Base-by-base conservation (phyloP, 1,284 basidiomycete genomes). In the Puccinia polysora region DNA sequence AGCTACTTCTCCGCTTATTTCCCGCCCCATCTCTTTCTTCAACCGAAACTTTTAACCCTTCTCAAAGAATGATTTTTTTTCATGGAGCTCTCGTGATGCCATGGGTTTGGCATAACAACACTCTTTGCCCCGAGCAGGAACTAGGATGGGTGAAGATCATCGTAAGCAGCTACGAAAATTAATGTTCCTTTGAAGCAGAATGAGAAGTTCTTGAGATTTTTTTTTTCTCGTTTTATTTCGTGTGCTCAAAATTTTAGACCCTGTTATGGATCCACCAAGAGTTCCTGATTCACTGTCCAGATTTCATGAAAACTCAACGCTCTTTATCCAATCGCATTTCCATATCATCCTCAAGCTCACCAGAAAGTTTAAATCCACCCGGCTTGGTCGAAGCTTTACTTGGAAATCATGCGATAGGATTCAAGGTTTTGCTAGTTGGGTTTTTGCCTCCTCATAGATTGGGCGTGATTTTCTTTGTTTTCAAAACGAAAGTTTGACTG, bases 21-120 rank as follows among this genome's bases (percentile, higher is more conserved):
- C 59, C 59, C 15, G 59, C 38, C 15, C 36, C 38, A 28, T 15
- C 10, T 6, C 15, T 62, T n/a, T 8, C 30, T 62, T 62, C 43
- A 7, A 4, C 12, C 38, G 15, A 62, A 45, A 20, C 20, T 23
- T 43, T 62, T 5, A 25, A 25, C 3, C 4, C 59, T 15, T 25
- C 36, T 23, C 59, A 62, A 14, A 43, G 30, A 40, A 12, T 30
- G 3, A 14, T 62, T 25, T 62, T 62, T 6, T 40, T n/a, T 32
- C 59, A 62, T 40, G 59, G 59, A 32, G 25, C 40, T 23, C 43
- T 47, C 14, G 3, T 62, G n/a, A 62, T 62, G 59, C 38, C 59
- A n/a, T 62, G 59, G 59, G 45, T 62, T 28, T 62, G 59, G 59
- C 43, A 40, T 28, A 40, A 62, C 38, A 10, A 40, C 18, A 30